Evolutionary conservation across 345 rosid species (phyloP).

Genomic region (Rubroshorea leprosula): DNA sequence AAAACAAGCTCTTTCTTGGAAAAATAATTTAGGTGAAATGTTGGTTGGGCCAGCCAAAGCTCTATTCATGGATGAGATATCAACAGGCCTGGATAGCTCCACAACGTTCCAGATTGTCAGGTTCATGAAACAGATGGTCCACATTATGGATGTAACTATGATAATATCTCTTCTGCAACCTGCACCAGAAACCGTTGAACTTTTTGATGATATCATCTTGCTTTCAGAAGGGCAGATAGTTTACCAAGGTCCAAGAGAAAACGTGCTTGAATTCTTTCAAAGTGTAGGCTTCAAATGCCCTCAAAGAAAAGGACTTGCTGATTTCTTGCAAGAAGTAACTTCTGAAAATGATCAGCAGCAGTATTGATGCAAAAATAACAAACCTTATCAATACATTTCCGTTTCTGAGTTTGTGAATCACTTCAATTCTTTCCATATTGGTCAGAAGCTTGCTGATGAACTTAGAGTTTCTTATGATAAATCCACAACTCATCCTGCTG

Average conservation of each 20-base stretch:
- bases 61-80: constrained; percentile 72
- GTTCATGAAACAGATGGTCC: constrained; percentile 59
- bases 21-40: constrained; percentile 52
- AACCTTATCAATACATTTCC: constrained; percentile 33
- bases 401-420: constrained; percentile 34
- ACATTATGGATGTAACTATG: constrained; percentile 52
- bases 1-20: background rate
- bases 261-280: constrained; percentile 48
- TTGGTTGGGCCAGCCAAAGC: constrained; percentile 63
- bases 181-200: constrained; percentile 57
- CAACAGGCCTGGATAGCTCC: constrained; percentile 61
- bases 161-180: constrained; percentile 56
- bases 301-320: constrained; percentile 54
- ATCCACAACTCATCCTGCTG: constrained; percentile 44
- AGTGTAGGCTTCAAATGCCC: constrained; percentile 49
- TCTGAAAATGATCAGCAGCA: constrained; percentile 54
- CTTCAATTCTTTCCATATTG: constrained; percentile 37
- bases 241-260: constrained; percentile 50
- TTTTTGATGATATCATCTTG: constrained; percentile 54
- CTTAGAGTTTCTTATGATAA: constrained; percentile 39
- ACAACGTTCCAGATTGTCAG: constrained; percentile 52
- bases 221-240: constrained; percentile 56
- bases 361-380: constrained; percentile 38
- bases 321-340: constrained; percentile 60
- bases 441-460: constrained; percentile 34